Evolutionary conservation across 768 basidiomycete genomes (phyloP), one percentile per base, ranked within the genome.

Genomic region (Basidioascus undulatus): DNA sequence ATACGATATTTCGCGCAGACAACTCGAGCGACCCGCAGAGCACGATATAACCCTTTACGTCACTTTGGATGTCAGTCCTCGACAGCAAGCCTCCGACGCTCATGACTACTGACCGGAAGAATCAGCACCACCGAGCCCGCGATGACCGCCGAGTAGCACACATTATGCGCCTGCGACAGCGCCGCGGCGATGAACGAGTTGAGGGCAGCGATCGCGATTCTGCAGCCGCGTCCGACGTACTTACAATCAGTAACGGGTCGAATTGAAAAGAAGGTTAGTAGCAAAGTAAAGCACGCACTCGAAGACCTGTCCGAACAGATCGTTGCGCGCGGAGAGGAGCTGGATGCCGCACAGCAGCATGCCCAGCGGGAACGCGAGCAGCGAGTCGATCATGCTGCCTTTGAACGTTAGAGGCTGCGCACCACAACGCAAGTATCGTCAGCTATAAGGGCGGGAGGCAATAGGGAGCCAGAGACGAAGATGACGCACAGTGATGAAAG

Each of bases 101-200:
- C 28, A 30, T 53, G 24, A 37, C 37, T 0, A 55, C 68, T 51
- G 44, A 75, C 74, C 5, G 78, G 79, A 3, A 82, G 64, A 47
- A 84, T 82, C 45, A 81, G 65, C 4, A 82, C 76, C 40, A 82
- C 70, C 4, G 76, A 71, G 27, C 69, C 70, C 6, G 76, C 76
- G 0, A 76, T 75, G 41, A 82, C 62, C 0, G 82, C 76, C 0
- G 80, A 71, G 52, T 79, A 84, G 57, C 81, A 86, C 46, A 86
- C 71, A 24, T 64, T 57, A n/a, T 63, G 57, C 1, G 74, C 70
- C 12, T 70, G 64, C 0, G 76, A 73, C 32, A 84, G 59, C 3
- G 72, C 77, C 23, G 76, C 79, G 7, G 79, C 65, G 32, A 81
- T 42, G 58, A 86, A 84, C 40, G 78, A 78, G 55, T 78, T 66